Evolutionary conservation across 306 rosid species (phyloP), one percentile per base, ranked within the genome.

Genomic region (Malus fusca): DNA sequence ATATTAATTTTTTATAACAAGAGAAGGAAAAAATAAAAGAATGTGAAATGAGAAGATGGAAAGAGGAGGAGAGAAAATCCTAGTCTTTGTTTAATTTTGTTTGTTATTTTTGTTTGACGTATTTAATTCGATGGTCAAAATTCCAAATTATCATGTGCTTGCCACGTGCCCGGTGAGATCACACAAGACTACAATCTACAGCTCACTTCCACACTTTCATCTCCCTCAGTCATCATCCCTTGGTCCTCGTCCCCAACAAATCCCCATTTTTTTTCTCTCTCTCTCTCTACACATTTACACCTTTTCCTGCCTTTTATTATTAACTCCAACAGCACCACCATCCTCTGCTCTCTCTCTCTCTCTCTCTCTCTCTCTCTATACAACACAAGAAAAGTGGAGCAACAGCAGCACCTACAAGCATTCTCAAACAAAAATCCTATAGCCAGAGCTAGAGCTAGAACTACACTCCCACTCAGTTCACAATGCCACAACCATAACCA

Each of bases 151-250:
- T 85, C 90, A 84, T 73, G 84, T 86, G 89, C 82, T 28, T 71
- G 78, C 66, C 90, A 88, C 90, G 89, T 86, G 93, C 75, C 82
- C 55, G 28, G 23, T 78, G 75, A 81, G 77, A 61, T 69, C 73
- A 51, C 68, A 35, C 28, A 19, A 31, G 10, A n/a, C 46, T 19
- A 31, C 44, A 8, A 65, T 22, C 69, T 19, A 33, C 69, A 65
- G 26, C 46, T 65, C 69, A 61, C 48, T 66, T 4, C 19, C 69
- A 67, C 75, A 13, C 37, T 68, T 18, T 33, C 42, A 17, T 33
- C 23, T 19, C 15, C 21, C 17, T 18, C 51, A 0, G 40, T 65
- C 69, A 12, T 13, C 67, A 7, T 37, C 62, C 65, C 19, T 11
- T 17, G 28, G 42, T 21, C 52, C 28, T n/a, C 53, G 6, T 35